Base-by-base conservation (phyloP, 2,329 filamentous ascomycete species). In the Aspergillus sp. region DNA sequence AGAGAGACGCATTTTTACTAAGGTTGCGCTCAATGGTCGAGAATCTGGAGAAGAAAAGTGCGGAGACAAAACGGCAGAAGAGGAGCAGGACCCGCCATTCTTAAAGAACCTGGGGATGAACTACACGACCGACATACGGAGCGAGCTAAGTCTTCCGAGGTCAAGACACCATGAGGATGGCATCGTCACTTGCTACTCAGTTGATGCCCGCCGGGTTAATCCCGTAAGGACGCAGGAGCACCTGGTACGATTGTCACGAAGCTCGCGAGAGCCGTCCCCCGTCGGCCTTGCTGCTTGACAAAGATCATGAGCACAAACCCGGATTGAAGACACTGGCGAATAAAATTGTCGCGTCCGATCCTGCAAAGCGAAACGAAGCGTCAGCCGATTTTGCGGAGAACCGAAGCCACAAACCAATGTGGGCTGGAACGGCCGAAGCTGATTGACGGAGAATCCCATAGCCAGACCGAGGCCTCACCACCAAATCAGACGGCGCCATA, bases 1-100 rank as follows among this genome's bases (percentile, higher is more conserved):
- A 65, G 83, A 81, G 57, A 87, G 73, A 71, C 78, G 80, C 84
- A 86, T 86, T 66, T 55, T 76, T 72, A 60, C 48, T 48, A 50
- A 46, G 34, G 34, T 38, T 46, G 47, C n/a, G 34, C 23, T 57
- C 54, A 57, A 17, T 46, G 23, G 52, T 38, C 59, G 50, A 53
- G 25, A 58, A 59, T 49, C 50, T 43, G 55, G 59, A 61, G 60
- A 60, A 46, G 60, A 67, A 63, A 49, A 64, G 67, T 54, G 67
- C 64, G 61, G 67, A 57, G 54, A 30, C 41, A 61, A 54, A 58
- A 53, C 57, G 58, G 61, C 49, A 59, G 52, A 54, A 59, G 60
- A 60, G 63, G 63, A 63, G 61, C 62, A 64, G 61, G 66, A 60
- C 60, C 61, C 57, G 53, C 61, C 49, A 57, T 43, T 60, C 57